These are phyloP conservation scores for Tieghemiomyces parasiticus DNA, from an alignment of 192 early-diverging fungal species.

Conservation along the genomic window DNA sequence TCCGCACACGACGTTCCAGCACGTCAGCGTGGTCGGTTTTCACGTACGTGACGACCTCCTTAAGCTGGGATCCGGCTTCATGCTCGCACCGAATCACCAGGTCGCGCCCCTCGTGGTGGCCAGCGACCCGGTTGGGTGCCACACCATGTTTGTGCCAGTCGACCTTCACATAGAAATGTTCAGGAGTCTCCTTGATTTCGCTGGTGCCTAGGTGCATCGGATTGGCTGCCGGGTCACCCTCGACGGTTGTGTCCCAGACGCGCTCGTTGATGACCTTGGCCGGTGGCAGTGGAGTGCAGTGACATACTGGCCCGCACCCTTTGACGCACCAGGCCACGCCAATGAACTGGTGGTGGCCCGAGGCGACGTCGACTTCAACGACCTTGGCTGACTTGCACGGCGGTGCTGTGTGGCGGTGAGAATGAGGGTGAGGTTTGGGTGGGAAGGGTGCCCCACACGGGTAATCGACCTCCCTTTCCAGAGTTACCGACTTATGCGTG, in stretches of 20 bases:
- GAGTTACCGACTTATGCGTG: too few species aligned
- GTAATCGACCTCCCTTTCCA: too few species aligned
- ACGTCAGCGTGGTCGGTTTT: neutral
- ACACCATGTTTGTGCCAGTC: neutral
- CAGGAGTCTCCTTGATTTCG: neutral
- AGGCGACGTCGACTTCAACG: too few species aligned
- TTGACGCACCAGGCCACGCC: too few species aligned
- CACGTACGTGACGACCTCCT: neutral
- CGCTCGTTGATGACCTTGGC: too few species aligned
- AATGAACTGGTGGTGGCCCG: too few species aligned
- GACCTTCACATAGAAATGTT: neutral
- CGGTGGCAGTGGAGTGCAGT: too few species aligned
- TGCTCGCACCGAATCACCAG: neutral
- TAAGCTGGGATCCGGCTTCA: neutral
- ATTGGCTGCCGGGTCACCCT: neutral
- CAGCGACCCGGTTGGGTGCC: neutral
- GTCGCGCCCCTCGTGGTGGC: neutral
- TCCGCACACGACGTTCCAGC: neutral
- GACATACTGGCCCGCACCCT: too few species aligned
- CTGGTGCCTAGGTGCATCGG: neutral
- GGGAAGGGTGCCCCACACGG: too few species aligned
- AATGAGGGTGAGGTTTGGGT: too few species aligned
- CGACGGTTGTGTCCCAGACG: neutral
- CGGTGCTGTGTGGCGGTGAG: too few species aligned
- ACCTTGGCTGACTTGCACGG: too few species aligned